Evolutionary conservation across 352 stramenopile genomes (phyloP).

Genomic region (Pythium pyrilobum): DNA sequence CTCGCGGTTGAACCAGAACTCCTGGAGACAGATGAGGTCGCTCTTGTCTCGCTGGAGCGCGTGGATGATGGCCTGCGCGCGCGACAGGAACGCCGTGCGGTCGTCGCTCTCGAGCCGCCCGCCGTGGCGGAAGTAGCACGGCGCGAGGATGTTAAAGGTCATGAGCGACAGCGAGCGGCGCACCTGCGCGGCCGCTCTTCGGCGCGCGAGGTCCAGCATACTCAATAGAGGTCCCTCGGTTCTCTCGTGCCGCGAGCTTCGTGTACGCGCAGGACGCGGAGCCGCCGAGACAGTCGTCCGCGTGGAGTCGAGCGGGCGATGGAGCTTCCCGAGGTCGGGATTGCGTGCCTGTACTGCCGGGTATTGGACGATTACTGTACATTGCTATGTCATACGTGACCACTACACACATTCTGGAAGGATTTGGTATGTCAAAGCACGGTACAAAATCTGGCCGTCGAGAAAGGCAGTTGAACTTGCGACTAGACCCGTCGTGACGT

Average conservation of each 20-base stretch:
- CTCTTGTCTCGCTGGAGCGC: constrained; percentile 66
- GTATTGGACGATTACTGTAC: not conserved
- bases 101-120: constrained; percentile 67
- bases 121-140: constrained; percentile 85
- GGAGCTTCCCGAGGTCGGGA: no score
- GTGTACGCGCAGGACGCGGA: not conserved
- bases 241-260: not conserved
- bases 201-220: constrained; percentile 26
- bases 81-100: constrained; percentile 50
- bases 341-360: not conserved
- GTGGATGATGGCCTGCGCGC: constrained; percentile 63
- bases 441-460: not conserved
- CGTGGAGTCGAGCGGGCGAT: not conserved
- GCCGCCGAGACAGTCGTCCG: not conserved
- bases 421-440: not conserved
- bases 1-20: constrained; percentile 81
- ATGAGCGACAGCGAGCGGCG: constrained; percentile 63
- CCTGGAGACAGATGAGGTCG: constrained; percentile 79
- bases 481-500: constrained; percentile 2
- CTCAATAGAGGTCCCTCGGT: not conserved
- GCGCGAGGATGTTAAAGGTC: constrained; percentile 85
- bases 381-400: constrained; percentile 6
- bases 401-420: not conserved
- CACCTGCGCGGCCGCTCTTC: constrained; percentile 15
- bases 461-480: constrained; percentile 9